Base-by-base conservation (phyloP, 2,329 filamentous ascomycete species). In the Cadophora sp. region DNA sequence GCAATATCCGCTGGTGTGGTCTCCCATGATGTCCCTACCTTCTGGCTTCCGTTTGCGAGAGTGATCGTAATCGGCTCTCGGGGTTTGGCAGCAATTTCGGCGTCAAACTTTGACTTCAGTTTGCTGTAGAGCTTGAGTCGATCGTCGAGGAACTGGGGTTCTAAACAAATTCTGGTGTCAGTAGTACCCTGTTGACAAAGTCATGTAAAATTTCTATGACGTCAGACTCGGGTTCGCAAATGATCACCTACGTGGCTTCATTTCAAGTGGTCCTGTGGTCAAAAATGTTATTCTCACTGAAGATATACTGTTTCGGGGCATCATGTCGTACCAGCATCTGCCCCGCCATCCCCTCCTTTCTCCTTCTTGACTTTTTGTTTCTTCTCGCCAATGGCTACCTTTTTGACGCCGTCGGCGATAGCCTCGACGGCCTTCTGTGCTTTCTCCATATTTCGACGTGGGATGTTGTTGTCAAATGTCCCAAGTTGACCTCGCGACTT, bases 81-180 rank as follows among this genome's bases (percentile, higher is more conserved):
- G 47, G 91, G 89, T 80, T 91, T 90, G 74, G 80, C 79, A 72
- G 88, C 84, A 71, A 93, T 81, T 78, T 96, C 92, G 66, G 91
- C 91, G 73, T 96, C 90, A 76, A 93, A 89, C 78, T 91, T 87
- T 72, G 92, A 89, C 85, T 96, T 96, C 72, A 97, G 85, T 78
- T 91, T 89, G 78, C 97, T 92, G 81, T 97, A 97, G 59, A 98
- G 83, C 62, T 91, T 87, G 76, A 97, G 89, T 70, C 96, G 90
- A 79, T 94, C 88, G 76, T 94, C 84, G 70, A 98, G 88, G 80
- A 92, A 97, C 68, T 90, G 88, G 33, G 81, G 84, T 73, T 78
- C 79, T 76, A 81, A 20, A 36, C 3, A 6, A 22, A 51, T 9
- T 13, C 11, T n/a, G 27, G 30, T 20, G 30, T 62, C n/a, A 62